A percentile compares a stretch with the other conserved stretches of the same genome.
phyloP scores from a whole-genome alignment of 331 rosid genomes.

The Quercus phellos region DNA sequence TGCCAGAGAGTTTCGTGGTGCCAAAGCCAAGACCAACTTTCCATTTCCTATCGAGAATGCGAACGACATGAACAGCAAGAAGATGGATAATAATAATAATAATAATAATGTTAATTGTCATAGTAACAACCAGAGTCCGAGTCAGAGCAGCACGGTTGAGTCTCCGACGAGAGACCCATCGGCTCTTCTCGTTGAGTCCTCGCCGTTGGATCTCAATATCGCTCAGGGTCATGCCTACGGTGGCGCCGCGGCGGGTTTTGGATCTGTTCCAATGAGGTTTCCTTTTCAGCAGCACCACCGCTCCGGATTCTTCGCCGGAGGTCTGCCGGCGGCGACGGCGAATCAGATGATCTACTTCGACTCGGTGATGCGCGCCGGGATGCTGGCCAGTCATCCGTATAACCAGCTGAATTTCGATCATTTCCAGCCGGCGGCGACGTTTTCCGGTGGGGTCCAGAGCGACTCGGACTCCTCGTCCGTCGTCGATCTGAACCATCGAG shows the following conservation, averaged over 20 bases:
- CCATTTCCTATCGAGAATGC: constrained; percentile 33
- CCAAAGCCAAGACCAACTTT: constrained; percentile 89
- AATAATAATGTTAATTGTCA: background rate
- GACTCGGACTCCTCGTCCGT: constrained; percentile 90
- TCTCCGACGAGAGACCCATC: constrained; percentile 73
- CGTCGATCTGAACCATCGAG: constrained; percentile 51
- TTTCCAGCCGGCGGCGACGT: constrained; percentile 10
- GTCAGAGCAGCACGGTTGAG: constrained; percentile 98
- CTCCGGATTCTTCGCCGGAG: constrained; percentile 31
- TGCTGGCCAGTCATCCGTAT: constrained; percentile 26
- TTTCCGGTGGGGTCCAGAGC: constrained; percentile 39
- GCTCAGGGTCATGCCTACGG: constrained; percentile 10
- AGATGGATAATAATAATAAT: background rate
- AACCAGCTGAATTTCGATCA: constrained; percentile 35
- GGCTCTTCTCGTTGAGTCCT: constrained; percentile 57
- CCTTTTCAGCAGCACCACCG: constrained; percentile 50
- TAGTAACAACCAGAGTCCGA: constrained; percentile 49
- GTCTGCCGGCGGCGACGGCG: constrained; percentile 23
- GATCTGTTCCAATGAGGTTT: constrained; percentile 31
- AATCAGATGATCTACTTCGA: constrained; percentile 54
- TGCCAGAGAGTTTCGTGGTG: constrained; percentile 83
- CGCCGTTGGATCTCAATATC: constrained; percentile 62
- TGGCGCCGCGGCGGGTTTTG: background rate
- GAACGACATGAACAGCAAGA: background rate
- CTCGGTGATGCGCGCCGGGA: constrained; percentile 47